These are phyloP conservation scores for Penicillium bialowiezense DNA, from an alignment of 495 filamentous ascomycete genomes.

Conservation along the genomic window DNA sequence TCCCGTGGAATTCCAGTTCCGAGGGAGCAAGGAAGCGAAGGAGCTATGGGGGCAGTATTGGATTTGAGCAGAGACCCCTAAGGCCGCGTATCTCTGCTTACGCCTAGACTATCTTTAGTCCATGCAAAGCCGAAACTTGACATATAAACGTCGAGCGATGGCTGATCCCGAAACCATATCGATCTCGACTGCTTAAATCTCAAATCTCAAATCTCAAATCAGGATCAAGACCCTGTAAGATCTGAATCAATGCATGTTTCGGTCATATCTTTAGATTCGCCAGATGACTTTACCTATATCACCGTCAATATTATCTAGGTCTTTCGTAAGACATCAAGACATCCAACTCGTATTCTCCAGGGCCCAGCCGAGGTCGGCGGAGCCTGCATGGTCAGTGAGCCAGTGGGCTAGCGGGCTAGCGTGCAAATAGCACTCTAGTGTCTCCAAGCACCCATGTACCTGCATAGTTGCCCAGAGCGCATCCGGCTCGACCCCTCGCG, in stretches of 20 bases:
- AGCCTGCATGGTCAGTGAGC: no score
- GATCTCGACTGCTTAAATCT: not conserved
- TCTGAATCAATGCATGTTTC: not conserved
- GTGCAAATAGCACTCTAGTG: no score
- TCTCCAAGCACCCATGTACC: not conserved
- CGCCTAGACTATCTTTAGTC: not conserved
- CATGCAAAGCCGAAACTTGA: not conserved
- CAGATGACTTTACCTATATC: no score
- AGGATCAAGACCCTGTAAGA: no score
- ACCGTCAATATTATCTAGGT: no score
- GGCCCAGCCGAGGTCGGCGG: no score
- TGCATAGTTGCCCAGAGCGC: no score
- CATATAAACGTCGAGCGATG: not conserved
- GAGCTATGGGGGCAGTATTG: conserved; percentile 70
- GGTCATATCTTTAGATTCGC: not conserved
- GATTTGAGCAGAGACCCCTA: conserved; percentile 41
- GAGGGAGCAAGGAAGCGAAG: conserved; percentile 53
- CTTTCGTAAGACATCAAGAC: no score
- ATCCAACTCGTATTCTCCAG: no score
- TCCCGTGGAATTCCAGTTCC: conserved; percentile 65
- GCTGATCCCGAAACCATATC: not conserved
- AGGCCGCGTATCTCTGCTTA: not conserved
- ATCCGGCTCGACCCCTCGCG: no score
- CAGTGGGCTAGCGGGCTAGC: no score
- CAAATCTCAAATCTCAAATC: no score